These are phyloP conservation scores for Ophiostoma sp. DNA, from an alignment of 2,329 filamentous ascomycete genomes.

Conservation along the genomic window DNA sequence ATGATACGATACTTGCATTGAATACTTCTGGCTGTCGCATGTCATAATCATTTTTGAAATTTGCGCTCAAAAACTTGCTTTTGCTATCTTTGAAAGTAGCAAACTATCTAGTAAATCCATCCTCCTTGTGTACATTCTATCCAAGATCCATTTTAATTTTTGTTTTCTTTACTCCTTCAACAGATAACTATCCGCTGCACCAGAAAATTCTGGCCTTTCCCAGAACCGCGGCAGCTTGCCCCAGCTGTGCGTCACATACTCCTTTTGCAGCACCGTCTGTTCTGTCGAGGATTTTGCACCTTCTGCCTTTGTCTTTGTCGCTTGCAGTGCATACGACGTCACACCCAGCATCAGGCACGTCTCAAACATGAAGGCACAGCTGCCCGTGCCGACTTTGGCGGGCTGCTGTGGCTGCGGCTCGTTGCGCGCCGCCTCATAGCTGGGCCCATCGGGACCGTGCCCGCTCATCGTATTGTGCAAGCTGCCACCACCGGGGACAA, in stretches of 20 bases:
- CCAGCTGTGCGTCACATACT: conserved; percentile 83
- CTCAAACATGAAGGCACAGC: conserved; percentile 70
- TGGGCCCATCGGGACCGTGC: conserved; percentile 61
- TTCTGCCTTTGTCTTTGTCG: conserved; percentile 42
- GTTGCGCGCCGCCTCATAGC: conserved; percentile 57
- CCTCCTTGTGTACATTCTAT: background rate
- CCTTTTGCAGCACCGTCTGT: conserved; percentile 54
- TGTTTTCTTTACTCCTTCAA: conserved; percentile 19
- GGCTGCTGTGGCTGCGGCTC: conserved; percentile 51
- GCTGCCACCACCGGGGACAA: conserved; percentile 60
- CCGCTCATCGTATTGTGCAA: conserved; percentile 73
- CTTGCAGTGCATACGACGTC: conserved; percentile 65
- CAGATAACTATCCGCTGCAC: conserved; percentile 21
- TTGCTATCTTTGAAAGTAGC: background rate
- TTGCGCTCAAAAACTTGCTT: background rate
- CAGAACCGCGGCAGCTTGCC: conserved; percentile 43
- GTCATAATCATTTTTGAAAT: background rate
- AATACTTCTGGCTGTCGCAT: background rate
- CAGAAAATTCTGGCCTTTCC: conserved; percentile 20
- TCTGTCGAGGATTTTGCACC: background rate
- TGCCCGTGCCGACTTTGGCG: conserved; percentile 58
- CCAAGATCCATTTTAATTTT: background rate
- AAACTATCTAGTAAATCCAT: background rate
- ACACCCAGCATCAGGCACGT: conserved; percentile 70
- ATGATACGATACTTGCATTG: background rate